Evolutionary conservation across 2,329 filamentous ascomycete species (phyloP).

Genomic region (Ophiocordyceps camponoti-saundersi): DNA sequence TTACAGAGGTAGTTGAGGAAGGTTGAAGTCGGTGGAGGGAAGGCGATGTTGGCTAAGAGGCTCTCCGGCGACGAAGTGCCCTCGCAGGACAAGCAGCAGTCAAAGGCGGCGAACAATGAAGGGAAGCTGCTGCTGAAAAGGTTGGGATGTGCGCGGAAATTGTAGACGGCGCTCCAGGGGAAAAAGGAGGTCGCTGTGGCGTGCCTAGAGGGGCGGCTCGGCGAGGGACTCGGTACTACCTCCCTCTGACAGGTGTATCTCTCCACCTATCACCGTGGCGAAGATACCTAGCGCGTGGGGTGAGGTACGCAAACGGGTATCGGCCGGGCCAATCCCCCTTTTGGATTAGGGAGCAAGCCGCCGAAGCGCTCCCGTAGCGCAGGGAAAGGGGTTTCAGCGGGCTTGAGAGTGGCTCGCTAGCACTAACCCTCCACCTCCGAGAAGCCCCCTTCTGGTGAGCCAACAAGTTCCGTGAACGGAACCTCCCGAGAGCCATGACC

Average conservation of each 20-base stretch:
- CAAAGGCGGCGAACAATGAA: slow-evolving; percentile 2
- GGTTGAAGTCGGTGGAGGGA: not conserved
- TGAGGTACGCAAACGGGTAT: not conserved
- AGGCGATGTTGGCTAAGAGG: not conserved
- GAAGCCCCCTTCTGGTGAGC: too few relatives aligned
- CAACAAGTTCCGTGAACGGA: too few relatives aligned
- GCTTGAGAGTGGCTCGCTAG: not conserved
- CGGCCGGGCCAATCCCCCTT: not conserved
- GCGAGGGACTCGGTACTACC: not conserved
- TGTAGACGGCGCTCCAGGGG: not conserved
- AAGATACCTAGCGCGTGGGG: not conserved
- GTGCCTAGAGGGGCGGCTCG: not conserved
- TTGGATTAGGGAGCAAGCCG: not conserved
- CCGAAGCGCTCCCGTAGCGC: not conserved
- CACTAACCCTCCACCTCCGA: not conserved
- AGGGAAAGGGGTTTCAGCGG: not conserved
- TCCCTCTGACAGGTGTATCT: not conserved
- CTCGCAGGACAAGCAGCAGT: not conserved
- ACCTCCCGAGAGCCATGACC: too few relatives aligned
- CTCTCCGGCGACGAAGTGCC: not conserved
- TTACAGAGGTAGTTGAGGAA: slow-evolving; percentile 8
- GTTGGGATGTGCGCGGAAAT: not conserved
- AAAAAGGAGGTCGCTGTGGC: not conserved
- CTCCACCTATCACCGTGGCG: not conserved
- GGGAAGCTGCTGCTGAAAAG: not conserved